Evolutionary conservation across 164 flowering plant species (phyloP).

Genomic region (Chimonanthus praecox): DNA sequence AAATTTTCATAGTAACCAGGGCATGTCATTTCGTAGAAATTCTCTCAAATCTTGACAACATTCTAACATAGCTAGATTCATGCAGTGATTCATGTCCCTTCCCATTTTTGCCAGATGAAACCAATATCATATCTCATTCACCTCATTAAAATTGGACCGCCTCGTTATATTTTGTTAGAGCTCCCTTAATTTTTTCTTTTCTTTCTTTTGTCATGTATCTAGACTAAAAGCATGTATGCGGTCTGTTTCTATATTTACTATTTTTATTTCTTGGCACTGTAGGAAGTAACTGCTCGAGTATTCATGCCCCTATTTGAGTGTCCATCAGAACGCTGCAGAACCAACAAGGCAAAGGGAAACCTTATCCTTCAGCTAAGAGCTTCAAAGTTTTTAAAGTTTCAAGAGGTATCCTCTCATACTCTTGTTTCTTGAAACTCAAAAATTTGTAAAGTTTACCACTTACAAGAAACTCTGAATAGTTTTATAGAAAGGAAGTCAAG

Average conservation of each 20-base stretch:
- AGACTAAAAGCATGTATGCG: background rate
- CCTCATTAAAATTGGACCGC: too few relatives aligned
- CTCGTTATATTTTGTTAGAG: too few relatives aligned
- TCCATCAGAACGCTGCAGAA: slow-evolving; percentile 66
- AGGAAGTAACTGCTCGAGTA: slow-evolving; percentile 95
- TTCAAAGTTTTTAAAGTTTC: slow-evolving; percentile 93
- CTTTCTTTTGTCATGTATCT: background rate
- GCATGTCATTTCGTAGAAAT: background rate
- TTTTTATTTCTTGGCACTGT: slow-evolving; percentile 9
- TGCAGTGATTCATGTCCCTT: too few relatives aligned
- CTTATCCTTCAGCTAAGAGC: slow-evolving; percentile 96
- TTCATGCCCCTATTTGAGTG: slow-evolving; percentile 97
- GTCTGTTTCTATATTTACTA: background rate
- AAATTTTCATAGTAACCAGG: background rate
- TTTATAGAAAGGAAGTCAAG: too few relatives aligned
- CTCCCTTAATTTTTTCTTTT: too few relatives aligned
- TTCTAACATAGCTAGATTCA: too few relatives aligned
- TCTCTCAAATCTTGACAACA: background rate
- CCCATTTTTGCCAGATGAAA: too few relatives aligned
- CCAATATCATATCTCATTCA: too few relatives aligned
- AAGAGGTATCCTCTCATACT: slow-evolving; percentile 55
- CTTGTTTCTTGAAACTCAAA: too few relatives aligned
- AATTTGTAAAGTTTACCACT: too few relatives aligned
- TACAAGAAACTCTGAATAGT: too few relatives aligned
- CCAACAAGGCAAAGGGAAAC: slow-evolving; percentile 68